phyloP scores from a whole-genome alignment of 2,329 filamentous ascomycete species.

The Cryphonectria naterciae region DNA sequence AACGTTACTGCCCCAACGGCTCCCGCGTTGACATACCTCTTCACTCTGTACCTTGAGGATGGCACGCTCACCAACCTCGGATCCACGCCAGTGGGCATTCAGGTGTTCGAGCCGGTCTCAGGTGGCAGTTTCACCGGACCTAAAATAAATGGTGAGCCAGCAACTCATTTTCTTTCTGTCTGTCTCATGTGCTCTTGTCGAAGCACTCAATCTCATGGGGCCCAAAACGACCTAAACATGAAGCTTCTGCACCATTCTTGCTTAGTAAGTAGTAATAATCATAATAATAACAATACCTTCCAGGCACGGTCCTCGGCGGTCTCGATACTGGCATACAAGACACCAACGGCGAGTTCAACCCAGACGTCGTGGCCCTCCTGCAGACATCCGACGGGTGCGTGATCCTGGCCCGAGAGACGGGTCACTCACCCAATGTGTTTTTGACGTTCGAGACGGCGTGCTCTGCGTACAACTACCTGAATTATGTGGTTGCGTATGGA shows the following conservation, averaged over 20 bases:
- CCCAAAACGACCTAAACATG: too few relatives aligned
- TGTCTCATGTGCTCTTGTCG: neutral
- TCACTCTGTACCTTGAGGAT: conserved; percentile 36
- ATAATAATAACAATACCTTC: neutral
- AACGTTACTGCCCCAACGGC: neutral
- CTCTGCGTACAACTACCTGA: conserved; percentile 43
- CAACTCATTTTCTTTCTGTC: neutral
- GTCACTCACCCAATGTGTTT: conserved; percentile 42
- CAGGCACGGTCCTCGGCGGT: conserved; percentile 39
- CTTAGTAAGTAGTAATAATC: neutral
- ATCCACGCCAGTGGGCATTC: conserved; percentile 32
- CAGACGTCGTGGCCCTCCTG: conserved; percentile 45
- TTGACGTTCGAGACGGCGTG: conserved; percentile 43
- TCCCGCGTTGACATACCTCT: conserved; percentile 31
- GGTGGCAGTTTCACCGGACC: conserved; percentile 44
- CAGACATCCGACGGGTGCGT: conserved; percentile 43
- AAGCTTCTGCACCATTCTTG: neutral
- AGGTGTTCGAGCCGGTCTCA: conserved; percentile 40
- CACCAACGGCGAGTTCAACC: conserved; percentile 42
- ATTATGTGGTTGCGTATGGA: conserved; percentile 38
- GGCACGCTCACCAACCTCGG: conserved; percentile 33
- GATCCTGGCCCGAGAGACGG: conserved; percentile 43
- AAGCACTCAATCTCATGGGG: neutral
- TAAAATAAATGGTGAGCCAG: conserved; percentile 34
- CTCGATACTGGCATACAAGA: conserved; percentile 45